These are phyloP conservation scores for Dujonia santamariae DNA, from an alignment of 1,139 yeast genomes.

Conservation along the genomic window DNA sequence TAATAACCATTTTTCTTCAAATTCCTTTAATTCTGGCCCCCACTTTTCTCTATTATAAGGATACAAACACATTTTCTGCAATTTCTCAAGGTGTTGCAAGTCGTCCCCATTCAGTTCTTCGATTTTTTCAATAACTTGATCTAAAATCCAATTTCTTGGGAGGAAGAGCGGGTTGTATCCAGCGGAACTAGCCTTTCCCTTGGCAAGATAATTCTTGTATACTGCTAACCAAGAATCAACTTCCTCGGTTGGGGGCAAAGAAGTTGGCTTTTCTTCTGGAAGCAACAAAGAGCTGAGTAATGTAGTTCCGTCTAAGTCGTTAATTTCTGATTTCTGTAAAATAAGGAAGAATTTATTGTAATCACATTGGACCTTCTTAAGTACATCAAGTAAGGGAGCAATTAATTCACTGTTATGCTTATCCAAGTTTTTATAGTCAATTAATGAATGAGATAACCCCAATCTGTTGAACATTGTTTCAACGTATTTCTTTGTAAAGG, in stretches of 20 bases:
- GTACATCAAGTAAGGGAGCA: constrained; percentile 60
- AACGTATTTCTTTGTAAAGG: constrained; percentile 59
- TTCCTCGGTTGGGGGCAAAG: constrained; percentile 24
- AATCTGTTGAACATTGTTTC: constrained; percentile 62
- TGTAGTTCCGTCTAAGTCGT: constrained; percentile 25
- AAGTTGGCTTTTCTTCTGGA: constrained; percentile 13
- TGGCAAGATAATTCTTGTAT: constrained; percentile 35
- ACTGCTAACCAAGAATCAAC: constrained; percentile 37
- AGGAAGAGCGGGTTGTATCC: constrained; percentile 71
- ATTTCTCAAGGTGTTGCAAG: constrained; percentile 43
- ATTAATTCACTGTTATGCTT: constrained; percentile 45
- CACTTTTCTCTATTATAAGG: constrained; percentile 60
- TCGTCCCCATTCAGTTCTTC: constrained; percentile 36
- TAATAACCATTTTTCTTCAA: constrained; percentile 53
- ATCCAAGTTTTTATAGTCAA: constrained; percentile 34
- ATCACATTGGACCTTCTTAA: constrained; percentile 65
- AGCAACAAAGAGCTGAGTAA: constrained; percentile 20
- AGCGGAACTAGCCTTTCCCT: constrained; percentile 33
- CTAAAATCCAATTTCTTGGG: constrained; percentile 84
- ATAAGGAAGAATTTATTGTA: constrained; percentile 74
- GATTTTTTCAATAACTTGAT: constrained; percentile 66
- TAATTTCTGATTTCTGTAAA: constrained; percentile 41
- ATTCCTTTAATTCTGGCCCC: constrained; percentile 60
- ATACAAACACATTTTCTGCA: constrained; percentile 58
- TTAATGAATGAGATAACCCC: constrained; percentile 50